Evolutionary conservation across 2,329 filamentous ascomycete genomes (phyloP), one percentile per base, ranked within the genome.

Genomic region (Neocatenulostroma microsporum): DNA sequence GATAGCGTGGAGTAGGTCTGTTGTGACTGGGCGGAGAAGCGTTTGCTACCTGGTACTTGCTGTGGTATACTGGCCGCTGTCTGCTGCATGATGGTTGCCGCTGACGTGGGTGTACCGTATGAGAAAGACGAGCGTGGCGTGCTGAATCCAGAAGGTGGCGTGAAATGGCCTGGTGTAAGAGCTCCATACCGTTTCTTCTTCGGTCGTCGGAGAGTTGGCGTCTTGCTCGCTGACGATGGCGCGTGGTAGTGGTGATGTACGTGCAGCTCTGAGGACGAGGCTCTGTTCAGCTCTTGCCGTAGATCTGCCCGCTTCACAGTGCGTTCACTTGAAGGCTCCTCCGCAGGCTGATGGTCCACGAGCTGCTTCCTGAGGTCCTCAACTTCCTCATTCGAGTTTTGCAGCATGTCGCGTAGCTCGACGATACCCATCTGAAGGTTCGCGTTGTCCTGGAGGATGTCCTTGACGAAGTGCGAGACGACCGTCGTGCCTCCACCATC

Each of bases 201-300:
- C 7, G 74, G 67, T 41, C 78, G 42, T 6, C 45, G 42, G 37
- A 67, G 58, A 3, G 62, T 51, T 27, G 61, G 34, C 12, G 59
- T 54, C 40, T 49, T 55, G 49, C 47, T 64, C 49, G 45, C 48
- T 27, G 55, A 38, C 20, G 64, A 58, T 1, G 78, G 66, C 9
- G 80, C 74, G 48, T 95, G 87, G 55, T 94, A 94, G 57, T 96
- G 89, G 53, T 96, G 88, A 54, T 96, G 89, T 30, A 96, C 84
- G 52, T 95, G 89, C 11, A 95, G 66, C 52, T 91, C 84, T 51
- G 84, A 82, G 0, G 82, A 80, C 3, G 76, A 55, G 75, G 7
- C 82, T 79, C 20, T 73, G 47, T 47, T 42, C 44, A 62, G 70
- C 58, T 95, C 88, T 27, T 84, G 76, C 40, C 78, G 73, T 34